Conservation (phyloP, 176 grass and related monocot species). For the Oryza meyeriana region DNA sequence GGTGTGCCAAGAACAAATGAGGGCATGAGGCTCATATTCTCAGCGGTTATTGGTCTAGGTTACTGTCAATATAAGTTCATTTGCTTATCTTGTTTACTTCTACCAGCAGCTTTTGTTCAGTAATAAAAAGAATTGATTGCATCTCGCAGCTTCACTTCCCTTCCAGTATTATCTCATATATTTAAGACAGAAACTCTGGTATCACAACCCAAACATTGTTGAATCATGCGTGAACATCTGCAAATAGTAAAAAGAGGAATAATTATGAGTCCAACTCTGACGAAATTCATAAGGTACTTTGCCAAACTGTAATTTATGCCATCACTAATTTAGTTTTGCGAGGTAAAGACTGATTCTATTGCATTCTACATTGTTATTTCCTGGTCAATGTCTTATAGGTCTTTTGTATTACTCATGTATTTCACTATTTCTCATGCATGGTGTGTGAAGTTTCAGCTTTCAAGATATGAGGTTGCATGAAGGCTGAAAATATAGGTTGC, state of each 20-base stretch:
- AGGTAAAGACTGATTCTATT: not conserved
- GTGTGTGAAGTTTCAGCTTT: not conserved
- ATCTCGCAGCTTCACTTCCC: constrained; percentile 60
- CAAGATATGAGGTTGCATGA: not conserved
- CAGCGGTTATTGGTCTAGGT: constrained; percentile 67
- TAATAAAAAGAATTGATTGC: not conserved
- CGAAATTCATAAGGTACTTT: constrained; percentile 72
- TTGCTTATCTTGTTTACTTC: constrained; percentile 11
- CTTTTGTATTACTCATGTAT: not conserved
- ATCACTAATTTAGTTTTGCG: not conserved
- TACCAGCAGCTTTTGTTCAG: not conserved
- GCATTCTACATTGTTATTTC: not conserved
- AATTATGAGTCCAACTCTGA: constrained; percentile 53
- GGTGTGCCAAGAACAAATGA: constrained; percentile 57
- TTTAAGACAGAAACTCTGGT: constrained; percentile 84
- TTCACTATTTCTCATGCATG: constrained; percentile 1
- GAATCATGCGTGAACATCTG: constrained; percentile 73
- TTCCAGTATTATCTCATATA: constrained; percentile 81
- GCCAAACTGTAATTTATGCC: not conserved
- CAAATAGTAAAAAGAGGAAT: constrained; percentile 68
- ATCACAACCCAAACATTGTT: constrained; percentile 82
- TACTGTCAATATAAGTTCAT: constrained; percentile 60
- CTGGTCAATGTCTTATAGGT: not conserved
- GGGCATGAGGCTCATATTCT: constrained; percentile 67
- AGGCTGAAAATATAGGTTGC: not conserved